phyloP scores from a whole-genome alignment of 2,329 filamentous ascomycete genomes.

The Colletotrichum phormii region DNA sequence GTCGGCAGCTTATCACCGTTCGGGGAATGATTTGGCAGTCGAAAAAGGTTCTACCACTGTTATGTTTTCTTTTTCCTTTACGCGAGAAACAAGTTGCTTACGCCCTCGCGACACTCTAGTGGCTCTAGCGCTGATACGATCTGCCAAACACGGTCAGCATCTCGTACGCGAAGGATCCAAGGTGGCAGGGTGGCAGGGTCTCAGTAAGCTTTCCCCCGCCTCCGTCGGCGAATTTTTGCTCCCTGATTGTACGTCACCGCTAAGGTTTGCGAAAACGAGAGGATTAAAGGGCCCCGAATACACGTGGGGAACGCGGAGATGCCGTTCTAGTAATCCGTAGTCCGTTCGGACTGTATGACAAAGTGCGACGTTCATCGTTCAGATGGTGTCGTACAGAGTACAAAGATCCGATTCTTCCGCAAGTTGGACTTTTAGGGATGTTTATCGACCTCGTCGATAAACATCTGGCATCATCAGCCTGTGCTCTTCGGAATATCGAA shows the following conservation, averaged over 20 bases:
- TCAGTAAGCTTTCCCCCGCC: neutral
- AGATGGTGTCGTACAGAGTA: neutral
- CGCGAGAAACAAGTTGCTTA: neutral
- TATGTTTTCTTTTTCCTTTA: neutral
- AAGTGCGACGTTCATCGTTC: neutral
- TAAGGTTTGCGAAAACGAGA: neutral
- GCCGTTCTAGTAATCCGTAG: no score
- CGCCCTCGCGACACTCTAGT: no score
- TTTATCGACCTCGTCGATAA: neutral
- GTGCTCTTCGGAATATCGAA: neutral
- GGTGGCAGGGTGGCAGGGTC: neutral
- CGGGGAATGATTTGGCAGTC: neutral
- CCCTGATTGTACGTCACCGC: neutral
- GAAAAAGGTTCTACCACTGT: neutral
- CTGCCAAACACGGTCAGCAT: constrained; percentile 1
- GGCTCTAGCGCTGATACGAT: constrained; percentile 8
- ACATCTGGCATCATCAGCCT: neutral
- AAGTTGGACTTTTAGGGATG: neutral
- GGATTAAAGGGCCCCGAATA: neutral
- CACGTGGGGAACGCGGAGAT: no score
- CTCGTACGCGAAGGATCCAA: neutral
- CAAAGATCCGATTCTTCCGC: neutral
- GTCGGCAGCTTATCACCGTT: neutral
- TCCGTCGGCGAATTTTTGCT: neutral
- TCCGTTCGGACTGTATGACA: neutral